A percentile compares a stretch with the other conserved stretches of the same genome.
Conservation (phyloP, 2,329 filamentous ascomycete species). For the Trichocomaceae sp. region DNA sequence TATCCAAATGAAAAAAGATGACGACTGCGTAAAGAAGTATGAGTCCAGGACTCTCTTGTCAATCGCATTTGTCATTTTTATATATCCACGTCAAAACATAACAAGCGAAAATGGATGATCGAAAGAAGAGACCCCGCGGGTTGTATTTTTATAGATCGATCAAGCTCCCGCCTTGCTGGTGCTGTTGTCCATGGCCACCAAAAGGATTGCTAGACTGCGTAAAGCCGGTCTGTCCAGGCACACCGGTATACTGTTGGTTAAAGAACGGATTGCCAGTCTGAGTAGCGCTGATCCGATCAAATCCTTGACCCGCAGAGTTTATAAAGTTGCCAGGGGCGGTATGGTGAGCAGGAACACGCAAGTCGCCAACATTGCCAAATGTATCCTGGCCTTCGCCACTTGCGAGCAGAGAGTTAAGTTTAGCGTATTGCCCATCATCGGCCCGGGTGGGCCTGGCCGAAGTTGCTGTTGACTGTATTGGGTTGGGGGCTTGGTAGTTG, state of each 20-base stretch:
- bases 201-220: conserved; percentile 50
- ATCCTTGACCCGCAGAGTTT: conserved; percentile 83
- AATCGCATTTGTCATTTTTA: background rate
- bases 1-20: background rate
- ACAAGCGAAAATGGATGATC: background rate
- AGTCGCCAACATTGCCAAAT: conserved; percentile 92
- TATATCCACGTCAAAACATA: background rate
- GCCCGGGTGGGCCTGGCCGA: conserved; percentile 27
- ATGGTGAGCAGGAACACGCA: conserved; percentile 92
- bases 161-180: conserved; percentile 48
- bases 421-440: conserved; percentile 56
- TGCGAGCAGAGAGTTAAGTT: conserved; percentile 78
- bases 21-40: background rate
- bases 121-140: background rate
- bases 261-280: conserved; percentile 85
- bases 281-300: conserved; percentile 60
- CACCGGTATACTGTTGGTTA: conserved; percentile 71
- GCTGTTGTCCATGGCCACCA: conserved; percentile 43
- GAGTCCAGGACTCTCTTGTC: background rate
- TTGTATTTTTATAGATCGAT: conserved; percentile 50
- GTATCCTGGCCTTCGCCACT: conserved; percentile 92
- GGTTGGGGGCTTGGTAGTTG: conserved; percentile 24
- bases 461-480: conserved; percentile 20
- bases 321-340: conserved; percentile 94
- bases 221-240: conserved; percentile 44